Evolutionary conservation across 129 eudicot genomes (phyloP), one percentile per base, ranked within the genome.

Genomic region (Helichrysum umbraculigerum): DNA sequence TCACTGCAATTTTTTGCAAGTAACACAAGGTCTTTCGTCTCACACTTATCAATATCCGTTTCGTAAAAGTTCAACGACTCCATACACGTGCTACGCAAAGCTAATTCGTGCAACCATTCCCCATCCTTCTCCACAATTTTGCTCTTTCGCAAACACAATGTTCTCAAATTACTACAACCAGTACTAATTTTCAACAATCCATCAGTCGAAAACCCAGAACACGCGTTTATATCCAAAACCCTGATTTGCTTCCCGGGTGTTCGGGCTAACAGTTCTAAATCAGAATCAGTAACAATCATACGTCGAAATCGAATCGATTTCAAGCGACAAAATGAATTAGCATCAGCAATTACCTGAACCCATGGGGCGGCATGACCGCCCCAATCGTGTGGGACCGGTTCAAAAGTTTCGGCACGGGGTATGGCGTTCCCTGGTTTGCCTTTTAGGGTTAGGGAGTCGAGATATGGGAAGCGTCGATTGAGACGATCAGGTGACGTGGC

Each of bases 61-160:
- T 87, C 77, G 76, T 92, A 90, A 74, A 89, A 89, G 73, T 89
- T 92, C 50, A 92, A 72, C 2, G 44, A 67, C 35, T 90, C 90
- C 54, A 92, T 80, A 64, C 75, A 88, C 29, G 71, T 82, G 74
- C 86, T 89, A 79, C 74, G 73, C 75, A 79, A 11, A n/a, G 96
- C 98, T 21, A 89, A 74, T 83, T 89, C 86, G 11, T 86, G 93
- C 12, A 89, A 75, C 98, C 96, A 92, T 41, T 92, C 76, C 9
- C 93, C 96, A 33, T 84, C 86, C 2, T 85, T 82, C 72, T 89
- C 93, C 11, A 61, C 59, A 58, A 92, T 86, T 10, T 50, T 0
- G 71, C 93, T 89, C 80, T 87, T 93, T 79, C 89, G 89, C 79
- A 89, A 30, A 21, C 73, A 85, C 80, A 92, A 73, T 15, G 50